Percentiles rank a stretch among this genome's conserved stretches.
These are phyloP conservation scores for Arthrobotrys iridis DNA, from an alignment of 2,329 filamentous ascomycete species.

Conservation along the genomic window DNA sequence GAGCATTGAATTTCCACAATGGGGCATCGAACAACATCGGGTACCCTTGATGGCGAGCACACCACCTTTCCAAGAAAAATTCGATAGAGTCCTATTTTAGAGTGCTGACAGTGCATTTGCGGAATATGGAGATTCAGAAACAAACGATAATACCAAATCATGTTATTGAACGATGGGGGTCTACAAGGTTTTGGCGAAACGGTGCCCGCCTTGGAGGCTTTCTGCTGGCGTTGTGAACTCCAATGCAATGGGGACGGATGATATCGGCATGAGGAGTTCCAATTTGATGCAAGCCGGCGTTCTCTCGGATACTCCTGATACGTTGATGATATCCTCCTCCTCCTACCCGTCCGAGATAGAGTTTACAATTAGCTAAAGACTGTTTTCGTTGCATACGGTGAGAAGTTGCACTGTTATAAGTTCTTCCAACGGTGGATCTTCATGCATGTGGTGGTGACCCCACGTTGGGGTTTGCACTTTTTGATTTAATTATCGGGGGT, in stretches of 20 bases:
- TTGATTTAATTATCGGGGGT: not conserved
- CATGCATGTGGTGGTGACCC: conserved; percentile 12
- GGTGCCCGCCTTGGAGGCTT: not conserved
- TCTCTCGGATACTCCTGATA: conserved; percentile 28
- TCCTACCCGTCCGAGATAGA: conserved; percentile 5
- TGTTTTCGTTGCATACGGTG: conserved; percentile 13
- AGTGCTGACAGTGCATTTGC: conserved; percentile 35
- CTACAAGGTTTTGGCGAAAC: conserved; percentile 8
- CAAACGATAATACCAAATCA: conserved; percentile 25
- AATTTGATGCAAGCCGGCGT: conserved; percentile 35
- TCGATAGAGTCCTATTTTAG: conserved; percentile 39
- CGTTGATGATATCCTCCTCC: not conserved
- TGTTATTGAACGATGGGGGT: conserved; percentile 21
- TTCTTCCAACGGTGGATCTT: conserved; percentile 14
- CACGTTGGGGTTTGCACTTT: conserved; percentile 15
- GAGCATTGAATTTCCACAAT: conserved; percentile 48
- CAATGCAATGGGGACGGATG: conserved; percentile 46
- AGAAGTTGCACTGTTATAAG: conserved; percentile 20
- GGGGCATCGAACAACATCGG: conserved; percentile 39
- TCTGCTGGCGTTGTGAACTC: not conserved
- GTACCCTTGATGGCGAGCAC: conserved; percentile 50
- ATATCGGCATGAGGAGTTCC: conserved; percentile 52
- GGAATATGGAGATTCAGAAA: conserved; percentile 8
- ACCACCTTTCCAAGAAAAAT: conserved; percentile 39
- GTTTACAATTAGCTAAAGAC: conserved; percentile 12